Base-by-base conservation (phyloP, 163 green algal genomes). In the Coccomyxa subellipsoidea region DNA sequence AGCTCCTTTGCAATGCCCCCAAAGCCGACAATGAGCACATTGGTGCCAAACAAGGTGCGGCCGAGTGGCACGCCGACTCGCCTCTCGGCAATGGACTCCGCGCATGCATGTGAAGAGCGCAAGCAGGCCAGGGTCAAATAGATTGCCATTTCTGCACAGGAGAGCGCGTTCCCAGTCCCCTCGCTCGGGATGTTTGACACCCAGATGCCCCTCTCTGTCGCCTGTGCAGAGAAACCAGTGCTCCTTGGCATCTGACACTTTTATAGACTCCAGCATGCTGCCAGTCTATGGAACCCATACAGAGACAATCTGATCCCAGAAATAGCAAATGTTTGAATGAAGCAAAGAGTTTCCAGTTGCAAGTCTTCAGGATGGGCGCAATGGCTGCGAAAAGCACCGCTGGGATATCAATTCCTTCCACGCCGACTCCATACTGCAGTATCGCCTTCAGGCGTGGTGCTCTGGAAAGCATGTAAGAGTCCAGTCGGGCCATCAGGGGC, bases 341-440 rank as follows among this genome's bases (percentile, higher is more conserved):
- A n/a, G n/a, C n/a, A n/a, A n/a, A n/a, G n/a, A n/a, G n/a, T n/a
- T n/a, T n/a, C n/a, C n/a, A n/a, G n/a, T n/a, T n/a, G n/a, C n/a
- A n/a, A n/a, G n/a, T n/a, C n/a, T n/a, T n/a, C n/a, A n/a, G n/a
- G n/a, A n/a, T n/a, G n/a, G n/a, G n/a, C n/a, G n/a, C n/a, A n/a
- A n/a, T n/a, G n/a, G n/a, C n/a, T n/a, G n/a, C n/a, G n/a, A n/a
- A n/a, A n/a, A n/a, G n/a, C 75, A 90, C 85, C 32, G 78, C 70
- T 21, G 84, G 69, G 37, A 90, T 89, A 83, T 93, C 88, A 4
- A 92, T 71, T 40, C 85, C 88, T 34, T 95, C 92, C 29, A 95
- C 70, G 7, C 92, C 92, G n/a, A 94, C 91, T 4, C 92, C 92
- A 79, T 87, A 95, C 66, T 95, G 92, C 25, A 94, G 86, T 38